Evolutionary conservation across 2,329 filamentous ascomycete species (phyloP).

Genomic region (Stagonosporopsis chrysanthemi): DNA sequence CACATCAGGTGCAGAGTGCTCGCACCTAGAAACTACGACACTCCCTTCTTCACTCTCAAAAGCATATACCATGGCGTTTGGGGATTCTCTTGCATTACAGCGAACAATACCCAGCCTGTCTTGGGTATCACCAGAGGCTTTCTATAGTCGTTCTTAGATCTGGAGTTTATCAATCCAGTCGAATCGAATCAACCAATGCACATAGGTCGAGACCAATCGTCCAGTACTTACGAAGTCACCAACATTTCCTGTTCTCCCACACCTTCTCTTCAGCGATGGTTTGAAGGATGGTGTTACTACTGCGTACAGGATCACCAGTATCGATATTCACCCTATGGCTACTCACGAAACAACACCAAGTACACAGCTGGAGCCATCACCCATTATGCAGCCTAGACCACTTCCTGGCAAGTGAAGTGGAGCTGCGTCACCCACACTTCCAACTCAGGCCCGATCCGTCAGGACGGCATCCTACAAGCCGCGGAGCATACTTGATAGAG

Average conservation of each 20-base stretch:
- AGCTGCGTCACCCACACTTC: background rate
- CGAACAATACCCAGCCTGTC: slow-evolving; percentile 10
- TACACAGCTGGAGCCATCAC: background rate
- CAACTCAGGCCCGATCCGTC: background rate
- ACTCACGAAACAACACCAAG: background rate
- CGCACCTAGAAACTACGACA: background rate
- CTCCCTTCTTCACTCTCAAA: background rate
- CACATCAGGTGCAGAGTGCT: background rate
- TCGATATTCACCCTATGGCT: background rate
- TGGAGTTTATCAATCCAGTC: background rate
- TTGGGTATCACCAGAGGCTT: slow-evolving; percentile 3
- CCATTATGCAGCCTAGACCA: background rate
- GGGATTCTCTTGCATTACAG: background rate
- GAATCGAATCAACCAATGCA: background rate
- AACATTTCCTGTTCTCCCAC: background rate
- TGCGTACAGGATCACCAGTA: background rate
- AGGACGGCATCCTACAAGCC: background rate
- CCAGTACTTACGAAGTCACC: too few species aligned
- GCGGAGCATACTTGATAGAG: background rate
- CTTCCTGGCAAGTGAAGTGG: background rate
- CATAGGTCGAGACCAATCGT: background rate
- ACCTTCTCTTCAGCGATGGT: too few species aligned
- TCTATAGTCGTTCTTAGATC: slow-evolving; percentile 1
- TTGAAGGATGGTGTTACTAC: background rate
- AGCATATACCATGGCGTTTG: slow-evolving; percentile 1